These are phyloP conservation scores for Dioscorea dumetorum DNA, from an alignment of 106 monocot genomes.

Conservation along the genomic window DNA sequence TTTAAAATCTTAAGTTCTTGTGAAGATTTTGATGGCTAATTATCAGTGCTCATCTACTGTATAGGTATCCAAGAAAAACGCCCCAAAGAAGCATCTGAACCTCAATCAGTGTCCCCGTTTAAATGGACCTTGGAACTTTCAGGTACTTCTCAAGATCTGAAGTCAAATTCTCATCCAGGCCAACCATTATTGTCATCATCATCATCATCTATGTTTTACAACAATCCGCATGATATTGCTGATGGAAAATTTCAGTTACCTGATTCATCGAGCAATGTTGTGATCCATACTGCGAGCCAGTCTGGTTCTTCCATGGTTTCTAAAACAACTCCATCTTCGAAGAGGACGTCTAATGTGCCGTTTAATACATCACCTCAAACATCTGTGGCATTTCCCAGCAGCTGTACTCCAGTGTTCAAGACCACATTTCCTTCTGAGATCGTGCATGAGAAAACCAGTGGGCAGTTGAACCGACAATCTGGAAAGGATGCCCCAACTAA, in stretches of 20 bases:
- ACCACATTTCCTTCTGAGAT: background rate
- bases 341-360: constrained; percentile 12
- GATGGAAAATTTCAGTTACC: constrained; percentile 14
- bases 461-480: constrained; percentile 10
- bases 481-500: constrained; percentile 6
- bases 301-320: constrained; percentile 4
- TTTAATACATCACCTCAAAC: constrained; percentile 4
- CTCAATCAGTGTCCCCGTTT: constrained; percentile 34
- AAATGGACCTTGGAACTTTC: constrained; percentile 52
- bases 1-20: background rate
- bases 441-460: constrained; percentile 12
- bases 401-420: constrained; percentile 9
- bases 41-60: background rate
- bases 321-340: constrained; percentile 10
- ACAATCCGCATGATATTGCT: constrained; percentile 1
- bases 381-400: constrained; percentile 8
- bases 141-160: constrained; percentile 14
- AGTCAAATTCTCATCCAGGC: constrained; percentile 12
- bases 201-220: constrained; percentile 16
- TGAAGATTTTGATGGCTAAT: background rate
- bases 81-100: constrained; percentile 15
- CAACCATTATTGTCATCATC: constrained; percentile 12
- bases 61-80: constrained; percentile 28
- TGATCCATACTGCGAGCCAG: background rate
- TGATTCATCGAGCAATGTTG: constrained; percentile 5